Conservation (phyloP, 2,329 filamentous ascomycete species). For the Catunica adiposa region DNA sequence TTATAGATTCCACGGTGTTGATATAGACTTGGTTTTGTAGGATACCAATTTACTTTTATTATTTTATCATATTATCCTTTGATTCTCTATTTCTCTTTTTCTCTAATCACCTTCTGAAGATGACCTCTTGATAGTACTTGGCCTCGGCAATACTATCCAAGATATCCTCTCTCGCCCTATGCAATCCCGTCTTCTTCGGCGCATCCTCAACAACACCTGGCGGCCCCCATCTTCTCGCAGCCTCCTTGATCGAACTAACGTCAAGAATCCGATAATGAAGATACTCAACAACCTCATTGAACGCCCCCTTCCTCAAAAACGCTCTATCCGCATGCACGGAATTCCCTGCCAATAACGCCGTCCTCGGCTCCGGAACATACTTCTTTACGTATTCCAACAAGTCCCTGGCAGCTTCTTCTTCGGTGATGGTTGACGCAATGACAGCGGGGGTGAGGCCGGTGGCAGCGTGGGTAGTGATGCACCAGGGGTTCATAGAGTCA, state of each 20-base stretch:
- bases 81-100: neutral
- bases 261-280: slow-evolving; percentile 85
- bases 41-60: too few relatives aligned
- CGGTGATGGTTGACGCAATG: slow-evolving; percentile 29
- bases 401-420: slow-evolving; percentile 58
- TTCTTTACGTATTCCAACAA: slow-evolving; percentile 65
- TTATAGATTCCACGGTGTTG: too few relatives aligned
- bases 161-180: slow-evolving; percentile 79
- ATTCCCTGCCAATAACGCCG: slow-evolving; percentile 72
- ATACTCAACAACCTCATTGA: slow-evolving; percentile 54
- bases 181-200: slow-evolving; percentile 57
- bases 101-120: slow-evolving; percentile 35
- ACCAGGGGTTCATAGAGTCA: slow-evolving; percentile 78
- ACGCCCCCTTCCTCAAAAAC: slow-evolving; percentile 63
- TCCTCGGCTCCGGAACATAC: slow-evolving; percentile 48
- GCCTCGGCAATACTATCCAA: slow-evolving; percentile 91
- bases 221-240: slow-evolving; percentile 62
- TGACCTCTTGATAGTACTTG: slow-evolving; percentile 55
- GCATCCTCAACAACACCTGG: slow-evolving; percentile 40
- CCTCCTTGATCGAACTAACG: slow-evolving; percentile 86
- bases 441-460: slow-evolving; percentile 62
- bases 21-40: too few relatives aligned
- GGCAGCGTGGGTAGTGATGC: slow-evolving; percentile 57
- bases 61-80: neutral
- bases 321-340: slow-evolving; percentile 78